phyloP scores from a whole-genome alignment of 1,284 basidiomycete species.

The Chiua sp. region DNA sequence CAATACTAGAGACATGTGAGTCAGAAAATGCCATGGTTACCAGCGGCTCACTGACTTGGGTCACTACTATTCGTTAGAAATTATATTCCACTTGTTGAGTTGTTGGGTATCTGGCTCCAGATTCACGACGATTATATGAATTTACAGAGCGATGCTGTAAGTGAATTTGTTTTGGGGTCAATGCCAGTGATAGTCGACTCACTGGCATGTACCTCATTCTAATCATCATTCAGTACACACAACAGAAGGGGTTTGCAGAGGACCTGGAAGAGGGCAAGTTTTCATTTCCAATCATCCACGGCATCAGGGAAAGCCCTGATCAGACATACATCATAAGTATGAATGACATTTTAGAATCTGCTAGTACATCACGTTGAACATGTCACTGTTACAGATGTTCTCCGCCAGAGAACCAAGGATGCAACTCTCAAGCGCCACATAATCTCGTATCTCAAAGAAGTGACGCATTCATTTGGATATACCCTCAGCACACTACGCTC shows the following conservation, averaged over 20 bases:
- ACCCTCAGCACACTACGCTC: no score
- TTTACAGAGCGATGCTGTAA: constrained; percentile 80
- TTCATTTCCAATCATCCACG: constrained; percentile 93
- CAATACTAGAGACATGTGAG: constrained; percentile 59
- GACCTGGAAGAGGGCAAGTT: constrained; percentile 97
- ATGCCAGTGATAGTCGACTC: no score
- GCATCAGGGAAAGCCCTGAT: constrained; percentile 75
- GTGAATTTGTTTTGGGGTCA: constrained; percentile 15
- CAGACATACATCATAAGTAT: constrained; percentile 85
- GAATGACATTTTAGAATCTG: constrained; percentile 33
- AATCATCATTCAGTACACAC: constrained; percentile 64
- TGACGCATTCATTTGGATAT: constrained; percentile 46
- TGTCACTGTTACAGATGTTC: constrained; percentile 62
- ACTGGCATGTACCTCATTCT: constrained; percentile 1
- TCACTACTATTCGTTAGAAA: constrained; percentile 59
- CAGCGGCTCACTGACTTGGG: neutral
- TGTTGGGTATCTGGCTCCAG: constrained; percentile 48
- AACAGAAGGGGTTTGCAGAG: constrained; percentile 94
- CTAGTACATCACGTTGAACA: neutral
- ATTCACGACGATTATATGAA: constrained; percentile 99
- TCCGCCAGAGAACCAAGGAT: constrained; percentile 84
- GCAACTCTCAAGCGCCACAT: constrained; percentile 79
- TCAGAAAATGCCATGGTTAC: neutral
- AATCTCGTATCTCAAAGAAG: constrained; percentile 74
- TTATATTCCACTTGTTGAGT: constrained; percentile 90